Base-by-base conservation (phyloP, 345 rosid genomes). In the Ricinus communis region DNA sequence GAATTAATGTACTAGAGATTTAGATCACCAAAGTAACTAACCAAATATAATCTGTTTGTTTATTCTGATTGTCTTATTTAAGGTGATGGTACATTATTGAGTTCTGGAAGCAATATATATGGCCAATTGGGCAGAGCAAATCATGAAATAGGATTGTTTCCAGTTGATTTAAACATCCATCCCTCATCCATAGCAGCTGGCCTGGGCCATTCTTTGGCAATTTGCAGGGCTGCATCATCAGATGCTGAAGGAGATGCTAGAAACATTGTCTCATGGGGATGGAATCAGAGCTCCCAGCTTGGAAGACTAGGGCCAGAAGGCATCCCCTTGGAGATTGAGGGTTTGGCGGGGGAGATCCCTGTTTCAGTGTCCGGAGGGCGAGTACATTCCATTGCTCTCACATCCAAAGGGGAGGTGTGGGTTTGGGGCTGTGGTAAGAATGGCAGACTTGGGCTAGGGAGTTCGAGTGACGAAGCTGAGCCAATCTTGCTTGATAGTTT, bases 201-300 rank as follows among this genome's bases (percentile, higher is more conserved):
- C 69, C 96, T 95, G 14, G 97, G 99, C 68, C 99, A 92, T 84
- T 90, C 97, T 31, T 69, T 95, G 78, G 92, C 91, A 30, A 82
- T 92, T 68, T 90, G 88, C 75, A 60, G 71, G 30, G 70, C 52
- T 22, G 22, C 62, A 22, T 77, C 83, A 41, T 58, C 74, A 0
- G 83, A 71, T 41, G 77, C 38, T 18, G 57, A 70, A 62, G 81
- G 65, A 22, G 71, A 57, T 70, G 71, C 63, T 3, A 70, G 43
- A 24, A 80, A 71, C 58, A 64, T 87, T 60, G 49, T 85, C 31
- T 88, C 99, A 2, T 92, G 97, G 99, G 97, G 97, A 36, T 95
- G 99, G 99, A 90, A 90, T 72, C 80, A 76, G 28, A 87, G 84
- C 56, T 83, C 76, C 53, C 99, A 90, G 83, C 93, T 95, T 8